Base-by-base conservation (phyloP, 345 rosid genomes). In the Hibiscus mutabilis region DNA sequence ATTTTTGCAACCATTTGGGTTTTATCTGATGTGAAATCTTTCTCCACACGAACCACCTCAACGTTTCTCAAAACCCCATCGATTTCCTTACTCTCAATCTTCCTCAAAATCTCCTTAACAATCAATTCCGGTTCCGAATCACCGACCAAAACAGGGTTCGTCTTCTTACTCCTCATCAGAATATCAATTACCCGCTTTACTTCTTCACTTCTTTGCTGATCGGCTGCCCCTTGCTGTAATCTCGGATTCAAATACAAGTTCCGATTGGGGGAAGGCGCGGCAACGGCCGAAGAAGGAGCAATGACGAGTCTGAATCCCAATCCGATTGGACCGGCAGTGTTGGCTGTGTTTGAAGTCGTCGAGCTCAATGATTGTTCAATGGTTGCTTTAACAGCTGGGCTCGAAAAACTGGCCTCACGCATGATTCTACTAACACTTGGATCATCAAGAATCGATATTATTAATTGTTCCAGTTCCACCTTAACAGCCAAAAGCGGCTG, bases 371-470 rank as follows among this genome's bases (percentile, higher is more conserved):
- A 90, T 68, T 90, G 96, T 79, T 95, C 99, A 68, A 95, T 90
- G 21, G 94, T 87, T 56, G 96, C 85, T 72, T 92, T 95, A 16
- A 95, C 99, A 1, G 96, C 92, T 0, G 98, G 97, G 67, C 99
- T 95, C 2, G 98, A 95, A 80, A 92, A 95, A 77, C 99, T 89
- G 25, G 99, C 99, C 49, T 95, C 99, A 2, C 97, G 91, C 99
- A 95, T 95, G 73, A 95, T 98, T 59, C 97, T 75, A 69, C 99
- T 95, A 27, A 95, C 99, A 76, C 96, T 89, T 1, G 99, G 99
- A 83, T 95, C 99, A 79, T 95, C 99, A 15, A 95, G 91, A 73
- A 95, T 92, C 15, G 99, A 95, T 69, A 95, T 92, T 44, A 95
- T 90, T 29, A 95, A 87, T 86, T 95, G 99, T 51, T 95, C 98